phyloP scores from a whole-genome alignment of 129 eudicot genomes.

The Tanacetum coccineum region DNA sequence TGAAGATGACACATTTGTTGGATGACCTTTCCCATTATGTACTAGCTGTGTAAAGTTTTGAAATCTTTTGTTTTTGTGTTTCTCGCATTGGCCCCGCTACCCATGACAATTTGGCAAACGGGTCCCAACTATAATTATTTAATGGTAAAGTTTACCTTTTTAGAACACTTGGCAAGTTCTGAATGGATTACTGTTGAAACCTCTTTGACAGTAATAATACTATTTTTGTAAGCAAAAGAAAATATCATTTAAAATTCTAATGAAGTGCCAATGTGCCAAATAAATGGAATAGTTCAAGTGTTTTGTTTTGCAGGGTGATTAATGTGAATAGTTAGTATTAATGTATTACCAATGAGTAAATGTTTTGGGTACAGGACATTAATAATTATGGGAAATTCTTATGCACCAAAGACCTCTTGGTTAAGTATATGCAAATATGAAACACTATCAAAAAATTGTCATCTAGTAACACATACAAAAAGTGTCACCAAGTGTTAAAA shows the following conservation, averaged over 20 bases:
- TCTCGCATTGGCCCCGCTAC: slow-evolving; percentile 18
- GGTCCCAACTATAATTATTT: slow-evolving; percentile 14
- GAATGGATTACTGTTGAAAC: slow-evolving; percentile 1
- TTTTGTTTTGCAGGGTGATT: too few relatives aligned
- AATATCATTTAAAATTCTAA: slow-evolving; percentile 17
- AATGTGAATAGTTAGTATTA: too few relatives aligned
- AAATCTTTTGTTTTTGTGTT: slow-evolving; percentile 22
- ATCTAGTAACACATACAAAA: too few relatives aligned
- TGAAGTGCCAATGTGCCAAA: slow-evolving; percentile 19
- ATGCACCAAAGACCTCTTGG: too few relatives aligned
- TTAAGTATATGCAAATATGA: too few relatives aligned
- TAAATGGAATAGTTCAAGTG: not conserved
- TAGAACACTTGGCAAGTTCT: slow-evolving; percentile 12
- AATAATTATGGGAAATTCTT: too few relatives aligned
- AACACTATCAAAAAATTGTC: too few relatives aligned
- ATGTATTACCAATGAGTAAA: too few relatives aligned
- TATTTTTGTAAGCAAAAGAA: not conserved
- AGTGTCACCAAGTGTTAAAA: too few relatives aligned
- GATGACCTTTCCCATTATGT: slow-evolving; percentile 35
- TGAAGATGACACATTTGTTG: slow-evolving; percentile 44
- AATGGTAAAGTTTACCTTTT: slow-evolving; percentile 13
- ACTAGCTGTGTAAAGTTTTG: slow-evolving; percentile 30
- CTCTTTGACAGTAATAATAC: not conserved
- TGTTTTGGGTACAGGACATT: too few relatives aligned
- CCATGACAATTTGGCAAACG: slow-evolving; percentile 21